phyloP scores from a whole-genome alignment of 345 rosid species.

The Salix dunnii region DNA sequence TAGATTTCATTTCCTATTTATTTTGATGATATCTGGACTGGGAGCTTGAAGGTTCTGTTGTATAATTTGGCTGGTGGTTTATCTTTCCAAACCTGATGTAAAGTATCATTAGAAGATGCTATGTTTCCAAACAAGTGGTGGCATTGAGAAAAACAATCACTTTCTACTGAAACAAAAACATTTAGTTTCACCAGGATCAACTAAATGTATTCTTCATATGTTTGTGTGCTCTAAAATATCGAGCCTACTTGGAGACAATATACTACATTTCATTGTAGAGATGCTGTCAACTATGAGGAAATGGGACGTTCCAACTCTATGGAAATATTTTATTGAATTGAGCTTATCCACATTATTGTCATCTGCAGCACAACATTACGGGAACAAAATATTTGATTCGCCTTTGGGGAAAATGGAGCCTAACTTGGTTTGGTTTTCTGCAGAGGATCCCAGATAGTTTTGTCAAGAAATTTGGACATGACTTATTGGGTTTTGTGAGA shows the following conservation, averaged over 20 bases:
- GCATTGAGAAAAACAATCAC: not conserved
- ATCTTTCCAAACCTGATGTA: not conserved
- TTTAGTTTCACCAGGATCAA: not conserved
- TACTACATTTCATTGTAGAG: not conserved
- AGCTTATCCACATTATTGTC: not conserved
- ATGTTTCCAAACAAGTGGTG: not conserved
- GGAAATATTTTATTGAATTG: not conserved
- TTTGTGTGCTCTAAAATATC: not conserved
- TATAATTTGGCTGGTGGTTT: not conserved
- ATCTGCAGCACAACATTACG: not conserved
- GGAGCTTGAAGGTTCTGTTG: not conserved
- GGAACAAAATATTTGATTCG: not conserved
- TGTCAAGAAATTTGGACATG: constrained; percentile 68
- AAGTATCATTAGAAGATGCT: not conserved
- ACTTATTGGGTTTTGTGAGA: constrained; percentile 58
- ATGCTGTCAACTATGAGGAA: not conserved
- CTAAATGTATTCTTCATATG: not conserved
- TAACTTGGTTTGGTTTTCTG: constrained; percentile 26
- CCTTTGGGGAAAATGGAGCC: not conserved
- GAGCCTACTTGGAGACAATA: not conserved
- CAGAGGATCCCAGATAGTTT: constrained; percentile 89
- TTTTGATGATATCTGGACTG: not conserved
- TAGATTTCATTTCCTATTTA: not conserved
- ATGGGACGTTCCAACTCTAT: not conserved
- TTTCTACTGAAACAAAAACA: not conserved